These are phyloP conservation scores for Mucor lusitanicus DNA, from an alignment of 371 early-diverging fungal genomes.

Conservation along the genomic window DNA sequence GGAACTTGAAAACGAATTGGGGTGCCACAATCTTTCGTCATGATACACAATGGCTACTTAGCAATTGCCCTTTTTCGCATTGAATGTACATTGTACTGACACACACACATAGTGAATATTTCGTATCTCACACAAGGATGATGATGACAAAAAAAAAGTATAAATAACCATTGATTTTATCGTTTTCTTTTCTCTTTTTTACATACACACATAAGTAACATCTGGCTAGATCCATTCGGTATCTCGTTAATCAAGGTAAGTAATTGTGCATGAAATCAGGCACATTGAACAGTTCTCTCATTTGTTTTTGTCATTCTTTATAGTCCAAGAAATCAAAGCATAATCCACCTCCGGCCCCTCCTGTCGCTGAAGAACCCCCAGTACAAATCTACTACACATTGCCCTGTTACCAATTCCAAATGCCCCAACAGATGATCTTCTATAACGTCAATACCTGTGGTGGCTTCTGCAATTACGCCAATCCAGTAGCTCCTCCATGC, in stretches of 20 bases:
- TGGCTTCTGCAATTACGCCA: background rate
- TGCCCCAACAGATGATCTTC: background rate
- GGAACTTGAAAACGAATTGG: background rate
- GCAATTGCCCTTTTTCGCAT: background rate
- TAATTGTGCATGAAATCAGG: background rate
- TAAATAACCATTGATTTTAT: background rate
- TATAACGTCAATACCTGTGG: background rate
- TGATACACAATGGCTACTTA: background rate
- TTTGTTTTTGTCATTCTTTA: background rate
- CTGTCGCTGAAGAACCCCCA: background rate
- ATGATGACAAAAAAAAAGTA: background rate
- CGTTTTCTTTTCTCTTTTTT: background rate
- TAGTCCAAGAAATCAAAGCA: background rate
- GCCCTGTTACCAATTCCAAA: background rate
- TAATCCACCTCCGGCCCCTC: background rate
- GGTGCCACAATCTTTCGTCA: background rate
- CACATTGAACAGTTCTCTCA: background rate
- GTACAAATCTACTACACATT: background rate
- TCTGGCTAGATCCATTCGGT: background rate
- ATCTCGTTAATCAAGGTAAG: background rate
- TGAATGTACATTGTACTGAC: background rate
- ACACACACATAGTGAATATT: background rate
- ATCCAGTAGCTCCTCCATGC: background rate
- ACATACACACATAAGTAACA: background rate
- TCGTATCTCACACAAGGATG: background rate